phyloP scores from a whole-genome alignment of 2,329 filamentous ascomycete genomes.

The Capronia americana region DNA sequence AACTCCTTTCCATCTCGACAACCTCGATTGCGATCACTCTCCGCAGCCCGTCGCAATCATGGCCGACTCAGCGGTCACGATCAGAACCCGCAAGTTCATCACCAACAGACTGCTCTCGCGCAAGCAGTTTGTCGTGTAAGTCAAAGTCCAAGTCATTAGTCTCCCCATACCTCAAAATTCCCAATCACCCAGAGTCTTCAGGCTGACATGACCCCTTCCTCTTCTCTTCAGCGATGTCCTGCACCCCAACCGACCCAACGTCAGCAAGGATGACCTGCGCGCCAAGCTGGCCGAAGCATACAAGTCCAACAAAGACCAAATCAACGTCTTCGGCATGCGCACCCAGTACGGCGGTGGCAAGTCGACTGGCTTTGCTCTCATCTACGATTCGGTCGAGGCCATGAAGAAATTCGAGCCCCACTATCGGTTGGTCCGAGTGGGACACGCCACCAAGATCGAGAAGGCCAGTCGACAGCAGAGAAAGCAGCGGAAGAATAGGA shows the following conservation, averaged over 20 bases:
- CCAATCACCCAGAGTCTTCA: background rate
- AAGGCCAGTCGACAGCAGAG: constrained; percentile 98
- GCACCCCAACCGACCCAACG: constrained; percentile 97
- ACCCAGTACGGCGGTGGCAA: constrained; percentile 99
- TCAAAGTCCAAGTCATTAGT: constrained; percentile 44
- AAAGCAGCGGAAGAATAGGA: constrained; percentile 99
- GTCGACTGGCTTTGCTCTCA: constrained; percentile 96
- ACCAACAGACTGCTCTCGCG: constrained; percentile 98
- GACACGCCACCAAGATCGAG: constrained; percentile 92
- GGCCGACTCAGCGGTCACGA: constrained; percentile 80
- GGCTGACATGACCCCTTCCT: constrained; percentile 2
- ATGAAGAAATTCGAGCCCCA: constrained; percentile 99
- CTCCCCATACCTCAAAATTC: constrained; percentile 13
- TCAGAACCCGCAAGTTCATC: constrained; percentile 99
- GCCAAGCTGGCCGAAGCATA: constrained; percentile 93
- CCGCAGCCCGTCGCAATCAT: constrained; percentile 66
- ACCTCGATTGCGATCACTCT: constrained; percentile 30
- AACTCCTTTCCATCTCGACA: constrained; percentile 16
- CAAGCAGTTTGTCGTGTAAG: constrained; percentile 99
- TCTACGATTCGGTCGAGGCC: constrained; percentile 97
- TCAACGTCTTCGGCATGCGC: constrained; percentile 97
- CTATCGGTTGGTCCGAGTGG: constrained; percentile 95
- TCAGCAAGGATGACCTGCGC: constrained; percentile 98
- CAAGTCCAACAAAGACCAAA: constrained; percentile 97
- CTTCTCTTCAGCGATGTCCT: constrained; percentile 82